Conservation (phyloP, 2,329 filamentous ascomycete genomes). For the Phialophora tarda region DNA sequence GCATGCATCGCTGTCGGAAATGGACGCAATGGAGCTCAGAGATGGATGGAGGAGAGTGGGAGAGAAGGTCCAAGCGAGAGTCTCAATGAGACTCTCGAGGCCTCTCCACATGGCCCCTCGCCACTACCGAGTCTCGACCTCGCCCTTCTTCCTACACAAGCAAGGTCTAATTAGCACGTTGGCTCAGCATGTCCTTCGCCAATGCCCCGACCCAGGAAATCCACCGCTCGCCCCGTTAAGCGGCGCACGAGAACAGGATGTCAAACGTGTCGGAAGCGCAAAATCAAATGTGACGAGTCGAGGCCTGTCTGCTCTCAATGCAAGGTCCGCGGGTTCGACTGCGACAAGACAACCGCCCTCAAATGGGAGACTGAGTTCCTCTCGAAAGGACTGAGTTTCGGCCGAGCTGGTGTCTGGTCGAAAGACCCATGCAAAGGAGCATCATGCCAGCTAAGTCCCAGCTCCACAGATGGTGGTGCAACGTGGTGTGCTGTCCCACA, state of each 20-base stretch:
- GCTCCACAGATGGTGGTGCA: background rate
- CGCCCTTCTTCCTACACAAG: background rate
- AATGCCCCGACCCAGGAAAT: conserved; percentile 26
- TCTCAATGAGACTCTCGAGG: background rate
- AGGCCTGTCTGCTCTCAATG: conserved; percentile 49
- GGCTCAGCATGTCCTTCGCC: background rate
- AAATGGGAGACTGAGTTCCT: conserved; percentile 27
- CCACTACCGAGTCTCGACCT: background rate
- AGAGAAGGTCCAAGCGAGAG: conserved; percentile 13
- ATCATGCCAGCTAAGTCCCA: conserved; percentile 6
- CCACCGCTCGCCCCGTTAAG: conserved; percentile 19
- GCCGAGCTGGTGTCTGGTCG: conserved; percentile 21
- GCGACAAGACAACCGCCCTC: conserved; percentile 33
- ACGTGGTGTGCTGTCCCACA: conserved; percentile 21
- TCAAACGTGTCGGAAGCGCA: conserved; percentile 49
- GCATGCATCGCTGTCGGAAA: background rate
- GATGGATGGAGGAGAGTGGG: background rate
- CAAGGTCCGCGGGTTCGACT: conserved; percentile 45
- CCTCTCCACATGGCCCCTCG: background rate
- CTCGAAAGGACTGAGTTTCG: conserved; percentile 23
- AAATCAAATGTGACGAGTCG: conserved; percentile 50
- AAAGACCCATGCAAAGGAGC: conserved; percentile 21
- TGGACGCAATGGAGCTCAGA: background rate
- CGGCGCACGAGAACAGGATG: conserved; percentile 48
- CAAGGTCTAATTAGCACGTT: background rate